Evolutionary conservation across 768 basidiomycete genomes (phyloP), one percentile per base, ranked within the genome.

Genomic region (Pisolithus microcarpus): DNA sequence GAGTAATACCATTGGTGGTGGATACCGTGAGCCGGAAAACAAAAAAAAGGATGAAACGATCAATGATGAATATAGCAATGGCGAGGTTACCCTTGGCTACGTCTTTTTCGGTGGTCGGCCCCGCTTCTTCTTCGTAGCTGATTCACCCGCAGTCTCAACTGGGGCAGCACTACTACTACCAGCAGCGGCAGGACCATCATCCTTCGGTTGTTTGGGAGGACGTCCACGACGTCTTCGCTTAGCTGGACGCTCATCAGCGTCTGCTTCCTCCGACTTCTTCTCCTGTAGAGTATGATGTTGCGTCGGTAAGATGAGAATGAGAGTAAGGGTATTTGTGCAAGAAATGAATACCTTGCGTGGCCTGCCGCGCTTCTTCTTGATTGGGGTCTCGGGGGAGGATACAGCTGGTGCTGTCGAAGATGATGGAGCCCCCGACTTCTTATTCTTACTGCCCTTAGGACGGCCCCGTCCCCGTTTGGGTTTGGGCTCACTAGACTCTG

Each of bases 371-470:
- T 74, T 76, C 58, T 72, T 70, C 69, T 75, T 76, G 48, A 61
- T 48, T 40, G 61, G 60, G 24, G 61, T 38, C 1, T 60, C 65
- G 48, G 65, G 64, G 53, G 69, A 58, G 47, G 62, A 55, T 26
- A 54, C 53, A 13, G 61, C 55, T 16, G 69, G 56, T 15, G 67
- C 37, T 1, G 64, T 53, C n/a, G 43, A 44, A 15, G 43, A 30
- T 50, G 67, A 58, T 37, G 68, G 56, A 53, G 62, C 70, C 64
- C 65, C 61, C 57, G 64, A 66, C 62, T 76, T 78, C 73, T 80
- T 81, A 70, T 81, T 81, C 73, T 88, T 93, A 69, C 87, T 89
- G 60, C 91, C 91, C 67, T 85, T 90, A 54, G 92, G 92, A 57
- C 92, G 82, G 49, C 92, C 92, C 43, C 92, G 79, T 62, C 87